Evolutionary conservation across 2,329 filamentous ascomycete genomes (phyloP), one percentile per base, ranked within the genome.

Genomic region (Pseudogymnoascus sp.): DNA sequence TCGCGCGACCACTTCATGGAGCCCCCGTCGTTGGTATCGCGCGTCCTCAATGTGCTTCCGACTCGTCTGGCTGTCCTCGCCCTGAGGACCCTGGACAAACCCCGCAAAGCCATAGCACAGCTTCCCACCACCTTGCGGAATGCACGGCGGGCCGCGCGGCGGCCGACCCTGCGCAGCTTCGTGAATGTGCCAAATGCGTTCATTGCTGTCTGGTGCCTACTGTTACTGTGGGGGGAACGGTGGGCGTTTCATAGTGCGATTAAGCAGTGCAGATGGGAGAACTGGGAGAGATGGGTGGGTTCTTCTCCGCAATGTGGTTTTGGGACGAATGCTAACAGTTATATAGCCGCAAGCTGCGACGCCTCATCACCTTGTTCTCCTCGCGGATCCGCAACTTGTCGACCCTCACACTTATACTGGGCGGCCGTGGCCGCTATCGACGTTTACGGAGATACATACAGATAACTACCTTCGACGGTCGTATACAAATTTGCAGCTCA

Each of bases 201-300:
- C 67, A 84, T 90, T 16, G 72, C 84, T 11, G 64, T 93, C 53
- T 99, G 95, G 93, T 70, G 92, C 41, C 74, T 90, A 22, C 81
- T 89, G 19, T 71, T 99, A 66, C 84, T 95, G 67, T 95, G 90
- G 86, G 92, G 93, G 1, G 95, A 99, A 78, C 82, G 89, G 64
- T 89, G 84, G 75, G 82, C 88, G 37, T 98, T 96, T 74, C 80
- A 83, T 61, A 84, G 84, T 66, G 86, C 84, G 65, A 84, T 96
- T 14, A 79, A 83, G 63, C 81, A 78, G 61, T 99, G 95, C 75
- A 78, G 84, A 62, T 99, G 95, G 95, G 81, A 84, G 37, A 84
- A 83, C 41, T 99, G 95, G 95, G 95, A 99, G 79, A 82, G 85
- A 75, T 99, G 95, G 93, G 92, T 96, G 81, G 72, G 84, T 70